Conservation (phyloP, 805 yeast species). For the Monosporozyma siamensis region DNA sequence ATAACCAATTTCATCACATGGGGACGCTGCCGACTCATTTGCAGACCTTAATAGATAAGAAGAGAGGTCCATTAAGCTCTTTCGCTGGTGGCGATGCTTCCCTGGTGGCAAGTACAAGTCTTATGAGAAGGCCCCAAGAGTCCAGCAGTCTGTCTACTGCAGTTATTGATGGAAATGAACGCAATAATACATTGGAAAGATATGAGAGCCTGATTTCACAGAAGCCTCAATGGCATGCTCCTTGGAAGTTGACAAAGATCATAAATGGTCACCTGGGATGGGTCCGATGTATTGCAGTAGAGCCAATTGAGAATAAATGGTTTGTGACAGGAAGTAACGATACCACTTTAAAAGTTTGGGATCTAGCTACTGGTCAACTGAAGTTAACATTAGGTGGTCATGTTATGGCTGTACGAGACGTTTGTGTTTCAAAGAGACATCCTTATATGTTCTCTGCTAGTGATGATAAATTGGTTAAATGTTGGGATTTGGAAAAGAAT, state of each 20-base stretch:
- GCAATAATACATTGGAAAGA: slow-evolving; percentile 11
- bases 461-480: slow-evolving; percentile 84
- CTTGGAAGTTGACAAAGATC: slow-evolving; percentile 67
- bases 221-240: slow-evolving; percentile 40
- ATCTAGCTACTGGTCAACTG: slow-evolving; percentile 58
- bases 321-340: slow-evolving; percentile 90
- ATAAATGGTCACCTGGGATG: slow-evolving; percentile 89
- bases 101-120: not conserved
- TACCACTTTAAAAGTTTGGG: slow-evolving; percentile 86
- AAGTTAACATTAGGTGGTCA: slow-evolving; percentile 83
- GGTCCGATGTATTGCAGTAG: slow-evolving; percentile 74
- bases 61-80: slow-evolving; percentile 1
- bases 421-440: slow-evolving; percentile 61
- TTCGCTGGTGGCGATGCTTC: not conserved
- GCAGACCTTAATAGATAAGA: slow-evolving; percentile 19
- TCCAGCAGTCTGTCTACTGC: not conserved
- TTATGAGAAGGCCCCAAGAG: not conserved
- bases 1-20: slow-evolving; percentile 24
- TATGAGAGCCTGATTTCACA: slow-evolving; percentile 15
- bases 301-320: slow-evolving; percentile 76
- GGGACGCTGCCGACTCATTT: slow-evolving; percentile 24
- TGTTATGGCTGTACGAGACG: slow-evolving; percentile 74
- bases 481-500: slow-evolving; percentile 93
- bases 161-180: not conserved
- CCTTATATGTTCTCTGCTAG: slow-evolving; percentile 89